Conservation (phyloP, 345 rosid species). For the Linum usitatissimum region DNA sequence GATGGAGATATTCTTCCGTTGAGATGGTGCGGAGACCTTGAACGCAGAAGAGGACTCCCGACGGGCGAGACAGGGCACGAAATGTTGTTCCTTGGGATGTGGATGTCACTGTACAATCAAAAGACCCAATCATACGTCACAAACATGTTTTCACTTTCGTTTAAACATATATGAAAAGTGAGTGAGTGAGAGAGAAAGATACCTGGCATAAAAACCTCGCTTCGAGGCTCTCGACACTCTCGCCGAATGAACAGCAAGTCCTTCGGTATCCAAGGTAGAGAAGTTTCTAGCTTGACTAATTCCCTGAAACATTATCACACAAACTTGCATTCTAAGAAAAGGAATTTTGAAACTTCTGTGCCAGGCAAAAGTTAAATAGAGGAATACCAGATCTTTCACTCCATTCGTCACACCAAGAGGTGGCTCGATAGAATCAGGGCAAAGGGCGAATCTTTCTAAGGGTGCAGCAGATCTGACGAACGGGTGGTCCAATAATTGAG, state of each 20-base stretch:
- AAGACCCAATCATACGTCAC: not conserved
- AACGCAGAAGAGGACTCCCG: conserved; percentile 48
- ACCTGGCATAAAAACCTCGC: conserved; percentile 30
- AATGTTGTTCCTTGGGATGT: conserved; percentile 32
- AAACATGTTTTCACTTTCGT: not conserved
- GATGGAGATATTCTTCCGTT: conserved; percentile 58
- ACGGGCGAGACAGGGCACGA: conserved; percentile 59
- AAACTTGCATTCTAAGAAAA: not conserved
- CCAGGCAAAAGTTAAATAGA: conserved; percentile 3
- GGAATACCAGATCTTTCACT: conserved; percentile 35
- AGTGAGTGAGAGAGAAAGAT: conserved; percentile 13
- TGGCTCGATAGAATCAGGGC: conserved; percentile 31
- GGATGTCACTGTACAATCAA: conserved; percentile 33
- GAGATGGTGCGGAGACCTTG: conserved; percentile 42
- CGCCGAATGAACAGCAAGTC: conserved; percentile 45
- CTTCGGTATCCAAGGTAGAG: conserved; percentile 35
- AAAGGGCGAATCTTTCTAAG: conserved; percentile 37
- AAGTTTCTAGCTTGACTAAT: conserved; percentile 31
- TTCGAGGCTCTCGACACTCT: conserved; percentile 38
- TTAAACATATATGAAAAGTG: not conserved
- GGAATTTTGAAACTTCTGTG: not conserved
- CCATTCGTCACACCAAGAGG: conserved; percentile 19
- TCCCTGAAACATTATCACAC: conserved; percentile 23
- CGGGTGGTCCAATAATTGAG: conserved; percentile 45
- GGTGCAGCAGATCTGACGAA: conserved; percentile 48